phyloP scores from a whole-genome alignment of 139 green algal genomes.

The Volvox africanus region DNA sequence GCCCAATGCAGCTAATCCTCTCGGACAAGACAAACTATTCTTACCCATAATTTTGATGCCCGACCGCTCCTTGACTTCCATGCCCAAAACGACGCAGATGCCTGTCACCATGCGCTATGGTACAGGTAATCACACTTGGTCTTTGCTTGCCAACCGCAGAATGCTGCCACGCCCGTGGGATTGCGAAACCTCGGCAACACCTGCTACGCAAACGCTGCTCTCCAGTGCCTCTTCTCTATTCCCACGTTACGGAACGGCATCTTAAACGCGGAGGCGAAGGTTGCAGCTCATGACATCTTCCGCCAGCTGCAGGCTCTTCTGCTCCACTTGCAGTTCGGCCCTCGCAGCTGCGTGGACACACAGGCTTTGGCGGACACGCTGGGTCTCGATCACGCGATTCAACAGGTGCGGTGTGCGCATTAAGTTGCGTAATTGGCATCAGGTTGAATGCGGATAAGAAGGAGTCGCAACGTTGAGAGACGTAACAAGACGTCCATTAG shows the following conservation, averaged over 20 bases:
- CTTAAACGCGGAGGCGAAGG: constrained; percentile 60
- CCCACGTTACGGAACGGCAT: constrained; percentile 73
- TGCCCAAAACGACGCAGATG: neutral
- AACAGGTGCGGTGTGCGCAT: constrained; percentile 71
- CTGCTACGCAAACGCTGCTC: constrained; percentile 89
- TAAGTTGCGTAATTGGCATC: too few relatives aligned
- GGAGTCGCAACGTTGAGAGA: too few relatives aligned
- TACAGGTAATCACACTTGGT: too few relatives aligned
- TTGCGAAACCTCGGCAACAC: constrained; percentile 91
- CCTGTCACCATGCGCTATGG: neutral
- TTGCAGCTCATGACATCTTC: constrained; percentile 51
- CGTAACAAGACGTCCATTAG: too few relatives aligned
- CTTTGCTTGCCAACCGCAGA: constrained; percentile 26
- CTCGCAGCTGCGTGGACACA: constrained; percentile 31
- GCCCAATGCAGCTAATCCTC: too few relatives aligned
- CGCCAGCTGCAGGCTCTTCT: constrained; percentile 54
- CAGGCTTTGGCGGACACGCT: constrained; percentile 39
- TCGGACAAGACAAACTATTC: too few relatives aligned
- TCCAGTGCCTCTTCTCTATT: constrained; percentile 87
- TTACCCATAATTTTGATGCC: too few relatives aligned
- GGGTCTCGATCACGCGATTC: constrained; percentile 73
- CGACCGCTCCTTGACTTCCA: too few relatives aligned
- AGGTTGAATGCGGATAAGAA: too few relatives aligned
- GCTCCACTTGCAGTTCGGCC: constrained; percentile 74
- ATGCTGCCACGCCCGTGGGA: constrained; percentile 64